Base-by-base conservation (phyloP, 805 yeast species). In the Komagataella pastoris region DNA sequence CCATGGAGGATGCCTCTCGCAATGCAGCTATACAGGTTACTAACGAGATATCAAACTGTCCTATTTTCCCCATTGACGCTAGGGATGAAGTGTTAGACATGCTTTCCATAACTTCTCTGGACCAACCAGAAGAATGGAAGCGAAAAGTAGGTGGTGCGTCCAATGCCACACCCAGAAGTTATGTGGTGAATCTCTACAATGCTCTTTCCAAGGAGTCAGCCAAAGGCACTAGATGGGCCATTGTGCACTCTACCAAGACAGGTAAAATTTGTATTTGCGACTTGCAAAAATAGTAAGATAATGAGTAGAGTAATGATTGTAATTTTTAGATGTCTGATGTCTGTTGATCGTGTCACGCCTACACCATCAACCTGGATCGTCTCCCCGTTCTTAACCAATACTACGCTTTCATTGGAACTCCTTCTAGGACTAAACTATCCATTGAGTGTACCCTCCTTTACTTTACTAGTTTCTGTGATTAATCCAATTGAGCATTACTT, bases 21-120 rank as follows among this genome's bases (percentile, higher is more conserved):
- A 73, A 76, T 51, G 85, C 85, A 0, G 74, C 86, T 0, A 73
- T 75, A 1, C 61, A 68, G 3, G 69, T 83, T 48, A 61, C 88
- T 46, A 73, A 74, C 49, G 73, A 71, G 8, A 63, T 91, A 45
- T 71, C 82, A 0, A 66, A 69, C 19, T 83, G 93, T 0, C 91
- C 97, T 0, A 77, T 91, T 0, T 72, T 89, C 48, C 77, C 85
- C 0, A 79, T 91, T 40, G 98, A 91, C 61, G 80, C 79, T 3
- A 75, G 83, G 54, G 96, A 88, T 58, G 97, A 89, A 55, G 85
- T 88, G 2, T 64, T 93, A 54, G 91, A 89, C 50, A 85, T 89
- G 76, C 85, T 91, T 45, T 74, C 85, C 12, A 76, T 83, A 2
- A 84, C 90, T 0, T 83, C 95, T 0, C 65, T 88, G n/a, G 72